Evolutionary conservation across 805 yeast species (phyloP).

Genomic region (Kodamaea kakaduensis): DNA sequence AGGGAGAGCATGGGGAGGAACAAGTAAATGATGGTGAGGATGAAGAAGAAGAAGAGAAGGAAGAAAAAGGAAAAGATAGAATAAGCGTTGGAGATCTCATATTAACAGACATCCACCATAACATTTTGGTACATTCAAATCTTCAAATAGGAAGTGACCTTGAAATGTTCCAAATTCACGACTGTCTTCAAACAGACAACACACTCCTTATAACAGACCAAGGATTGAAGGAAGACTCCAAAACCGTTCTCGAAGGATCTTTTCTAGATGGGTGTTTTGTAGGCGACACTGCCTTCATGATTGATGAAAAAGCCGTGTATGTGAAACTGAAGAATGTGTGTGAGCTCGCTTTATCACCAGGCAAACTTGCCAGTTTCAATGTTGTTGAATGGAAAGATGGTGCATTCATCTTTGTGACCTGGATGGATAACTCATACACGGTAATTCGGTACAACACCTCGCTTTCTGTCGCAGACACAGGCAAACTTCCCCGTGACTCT

Average conservation of each 20-base stretch:
- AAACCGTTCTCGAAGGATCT: not conserved
- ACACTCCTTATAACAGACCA: not conserved
- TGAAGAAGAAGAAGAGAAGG: too few relatives aligned
- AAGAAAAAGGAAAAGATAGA: too few relatives aligned
- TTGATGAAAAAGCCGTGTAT: not conserved
- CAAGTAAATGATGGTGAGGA: too few relatives aligned
- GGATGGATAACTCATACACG: constrained; percentile 4
- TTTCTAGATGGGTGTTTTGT: not conserved
- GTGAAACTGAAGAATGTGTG: too few relatives aligned
- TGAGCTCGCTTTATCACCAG: too few relatives aligned
- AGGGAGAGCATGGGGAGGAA: constrained; percentile 1
- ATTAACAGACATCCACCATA: constrained; percentile 1
- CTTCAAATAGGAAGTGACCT: not conserved
- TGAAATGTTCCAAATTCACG: not conserved
- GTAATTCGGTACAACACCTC: not conserved
- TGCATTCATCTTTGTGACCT: not conserved
- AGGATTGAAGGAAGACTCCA: not conserved
- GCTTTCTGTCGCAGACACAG: not conserved
- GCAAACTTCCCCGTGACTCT: constrained; percentile 1
- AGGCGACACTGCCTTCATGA: not conserved
- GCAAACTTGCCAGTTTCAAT: constrained; percentile 1
- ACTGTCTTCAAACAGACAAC: not conserved
- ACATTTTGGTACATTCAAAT: not conserved
- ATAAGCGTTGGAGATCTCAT: not conserved
- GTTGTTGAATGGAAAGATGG: not conserved